Base-by-base conservation (phyloP, 805 yeast genomes). In the Candida hispaniensis region DNA sequence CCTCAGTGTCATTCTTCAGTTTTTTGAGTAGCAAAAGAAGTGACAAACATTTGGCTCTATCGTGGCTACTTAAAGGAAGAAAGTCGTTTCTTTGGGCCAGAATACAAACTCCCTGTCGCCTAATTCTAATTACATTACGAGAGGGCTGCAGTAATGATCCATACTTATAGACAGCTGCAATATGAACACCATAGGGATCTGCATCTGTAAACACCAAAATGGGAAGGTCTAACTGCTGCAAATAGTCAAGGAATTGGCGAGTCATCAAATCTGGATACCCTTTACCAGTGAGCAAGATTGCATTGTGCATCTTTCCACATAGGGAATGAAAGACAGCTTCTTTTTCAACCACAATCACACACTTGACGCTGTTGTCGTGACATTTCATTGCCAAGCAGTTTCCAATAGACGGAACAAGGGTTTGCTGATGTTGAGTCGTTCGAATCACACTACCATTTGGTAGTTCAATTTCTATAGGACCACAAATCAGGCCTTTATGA, bases 261-360 rank as follows among this genome's bases (percentile, higher is more conserved):
- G 82, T 74, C 5, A 67, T 51, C 8, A 59, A 46, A 48, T 77
- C 85, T 0, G 85, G 82, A 45, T 61, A 75, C 4, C 85, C 85
- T 47, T 69, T 71, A 0, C 79, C 82, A 0, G 81, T 74, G 4
- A 75, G 44, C 0, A 70, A 20, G 7, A 67, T 41, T 8, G 47
- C 47, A 13, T 47, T 42, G 7, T 43, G 28, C 7, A 30, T 25
- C 6, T 40, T 39, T 3, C 39, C 36, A 19, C 52, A 49, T 6
- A 63, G 40, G 10, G 55, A 54, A 11, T 59, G 43, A 34, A 66
- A 60, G 4, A 62, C 60, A 2, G 71, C 58, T 41, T 71, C 75
- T 40, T 71, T 71, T 46, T 71, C 76, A 6, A 71, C 53, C 0
- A 71, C 58, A 6, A 68, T 39, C 2, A 71, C 52, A 34, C 22